Percentiles rank a stretch among this genome's conserved stretches.
These are phyloP conservation scores for Casuarina cunninghamiana DNA, from an alignment of 306 rosid genomes.

Conservation along the genomic window DNA sequence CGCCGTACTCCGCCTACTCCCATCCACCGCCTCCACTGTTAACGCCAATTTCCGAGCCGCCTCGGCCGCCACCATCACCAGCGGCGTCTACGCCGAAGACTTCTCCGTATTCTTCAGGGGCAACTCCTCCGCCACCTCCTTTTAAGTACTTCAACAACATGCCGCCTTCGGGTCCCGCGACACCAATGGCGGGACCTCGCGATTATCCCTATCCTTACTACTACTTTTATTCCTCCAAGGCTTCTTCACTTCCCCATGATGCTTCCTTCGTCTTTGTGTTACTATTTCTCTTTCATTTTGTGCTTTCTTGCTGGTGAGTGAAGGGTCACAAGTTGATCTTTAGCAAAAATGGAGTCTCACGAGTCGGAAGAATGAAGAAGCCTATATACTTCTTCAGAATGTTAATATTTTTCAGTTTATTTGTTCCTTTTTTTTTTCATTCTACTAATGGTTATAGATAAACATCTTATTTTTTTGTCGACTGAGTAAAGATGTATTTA, in stretches of 20 bases:
- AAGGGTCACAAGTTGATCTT: slow-evolving; percentile 8
- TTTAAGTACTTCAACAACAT: slow-evolving; percentile 24
- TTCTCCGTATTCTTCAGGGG: slow-evolving; percentile 27
- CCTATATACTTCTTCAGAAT: slow-evolving; percentile 10
- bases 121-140: slow-evolving; percentile 59
- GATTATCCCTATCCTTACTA: slow-evolving; percentile 60
- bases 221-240: slow-evolving; percentile 50
- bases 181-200: slow-evolving; percentile 35
- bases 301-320: slow-evolving; percentile 31
- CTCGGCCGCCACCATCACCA: slow-evolving; percentile 21
- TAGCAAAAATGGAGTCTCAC: slow-evolving; percentile 9
- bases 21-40: slow-evolving; percentile 18
- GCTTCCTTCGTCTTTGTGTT: slow-evolving; percentile 12
- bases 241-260: slow-evolving; percentile 39
- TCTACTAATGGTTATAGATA: neutral
- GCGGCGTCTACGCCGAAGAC: slow-evolving; percentile 37
- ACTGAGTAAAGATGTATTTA: neutral
- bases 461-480: neutral
- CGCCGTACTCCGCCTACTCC: slow-evolving; percentile 18
- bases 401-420: neutral
- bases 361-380: slow-evolving; percentile 20
- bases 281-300: slow-evolving; percentile 30
- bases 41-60: neutral
- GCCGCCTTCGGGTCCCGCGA: slow-evolving; percentile 44
- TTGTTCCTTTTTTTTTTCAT: neutral